Base-by-base conservation (phyloP, 2,329 filamentous ascomycete genomes). In the Ascomycota sp. region DNA sequence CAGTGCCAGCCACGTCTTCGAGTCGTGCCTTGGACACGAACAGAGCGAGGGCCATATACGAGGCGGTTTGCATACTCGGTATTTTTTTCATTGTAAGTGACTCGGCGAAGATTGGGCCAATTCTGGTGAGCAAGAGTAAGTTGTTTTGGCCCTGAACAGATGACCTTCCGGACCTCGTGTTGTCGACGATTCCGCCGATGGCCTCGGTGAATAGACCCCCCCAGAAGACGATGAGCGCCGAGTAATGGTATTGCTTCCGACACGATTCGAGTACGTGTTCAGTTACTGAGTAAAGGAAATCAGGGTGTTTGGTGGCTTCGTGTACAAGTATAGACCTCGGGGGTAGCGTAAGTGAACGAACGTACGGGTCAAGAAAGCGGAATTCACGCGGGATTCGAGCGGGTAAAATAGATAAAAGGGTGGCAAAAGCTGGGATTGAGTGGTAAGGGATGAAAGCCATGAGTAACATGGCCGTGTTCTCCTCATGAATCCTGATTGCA, bases 391-490 rank as follows among this genome's bases (percentile, higher is more conserved):
- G 75, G 7, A 94, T 60, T 29, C 63, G 69, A n/a, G 61, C 48
- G 1, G 89, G 83, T 9, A 98, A 59, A 33, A 98, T 91, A 2
- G 82, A 85, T 19, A 98, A 61, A 7, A 95, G 61, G 2, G 81
- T 85, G 28, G 77, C 63, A 50, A 98, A 98, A 10, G 81, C 70
- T 5, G 79, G 78, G 21, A 81, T 76, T 7, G 75, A 73, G 50
- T 98, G 85, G 52, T 93, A 95, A 2, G 89, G 89, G 5, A 98
- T 63, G 49, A 95, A 95, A 3, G 85, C 80, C 39, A 85, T 66
- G 26, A 95, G 60, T 10, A 93, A 57, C 22, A 65, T 66, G 4
- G 69, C 60, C 4, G 81, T 86, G 51, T 93, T 95, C 53, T 83
- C 75, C 50, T 95, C 81, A 48, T 98, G 89, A 30, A 92, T 72